Base-by-base conservation (phyloP, 75 land plant genomes). In the Picea glauca region DNA sequence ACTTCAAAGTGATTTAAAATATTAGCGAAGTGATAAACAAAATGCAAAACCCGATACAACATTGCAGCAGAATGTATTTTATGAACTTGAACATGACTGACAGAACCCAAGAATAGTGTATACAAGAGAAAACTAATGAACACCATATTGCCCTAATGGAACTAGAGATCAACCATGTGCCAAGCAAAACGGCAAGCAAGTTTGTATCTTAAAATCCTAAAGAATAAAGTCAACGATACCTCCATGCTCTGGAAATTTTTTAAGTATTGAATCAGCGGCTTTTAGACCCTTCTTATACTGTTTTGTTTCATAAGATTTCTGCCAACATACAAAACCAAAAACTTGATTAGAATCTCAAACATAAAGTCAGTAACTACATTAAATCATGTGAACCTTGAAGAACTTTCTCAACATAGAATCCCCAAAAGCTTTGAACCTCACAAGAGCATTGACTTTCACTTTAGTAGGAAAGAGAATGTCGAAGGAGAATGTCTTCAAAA, bases 291-390 rank as follows among this genome's bases (percentile, higher is more conserved):
- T 96, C 80, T 96, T 96, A 81, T 96, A 96, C 78, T 96, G 99
- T 74, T 96, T 96, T n/a, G 95, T 94, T 82, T 96, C 99, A 88
- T 96, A 96, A 75, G 95, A 96, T 94, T 92, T 96, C 99, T 96
- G 90, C 59, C n/a, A 70, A 70, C 26, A 43, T 40, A 23, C 0
- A n/a, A 38, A 70, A 70, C 43, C 50, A 50, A 66, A 66, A 66
- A n/a, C 23, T 70, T 21, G 23, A 70, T 70, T 70, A 70, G 23
- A n/a, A 38, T 40, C 73, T 7, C 20, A n/a, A 70, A 17, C 26
- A 70, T 18, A 70, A 35, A 67, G 33, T 67, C 31, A 5, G 1
- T 31, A 12, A 67, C 43, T 15, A 38, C 43, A 17, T 67, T 40
- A 33, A 40, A 15, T 40, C 43, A 70, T 33, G n/a, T 18, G 46